Evolutionary conservation across 116 monocot genomes (phyloP), one percentile per base, ranked within the genome.

Genomic region (Iris pallida): DNA sequence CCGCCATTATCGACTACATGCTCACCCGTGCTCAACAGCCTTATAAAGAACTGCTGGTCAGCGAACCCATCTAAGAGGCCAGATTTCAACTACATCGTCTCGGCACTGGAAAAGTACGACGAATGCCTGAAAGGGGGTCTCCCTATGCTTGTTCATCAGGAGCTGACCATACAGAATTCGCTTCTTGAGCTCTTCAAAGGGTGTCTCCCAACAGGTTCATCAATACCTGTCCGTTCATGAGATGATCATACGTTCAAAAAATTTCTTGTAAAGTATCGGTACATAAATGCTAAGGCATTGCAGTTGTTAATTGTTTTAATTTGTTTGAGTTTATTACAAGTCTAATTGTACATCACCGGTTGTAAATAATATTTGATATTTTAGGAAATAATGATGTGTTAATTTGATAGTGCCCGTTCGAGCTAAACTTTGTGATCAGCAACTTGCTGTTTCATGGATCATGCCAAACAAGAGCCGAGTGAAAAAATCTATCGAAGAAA

Each of bases 21-120:
- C 65, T 76, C 91, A 0, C 86, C 95, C 8, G 85, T 82, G 7
- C 73, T 95, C 45, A 95, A 88, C 81, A 73, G 80, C 41, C 86
- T 95, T 14, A 95, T 95, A 57, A 83, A 80, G 76, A 78, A 61
- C 0, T 91, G 95, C 46, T 95, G 95, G 95, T 86, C 88, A 42
- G 80, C 75, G 12, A 91, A 86, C 54, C 95, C 95, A 19, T 72
- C 75, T 10, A 86, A 84, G 76, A 68, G 95, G 43, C 95, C 91
- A 1, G 91, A 91, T 65, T 91, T 95, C 71, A 71, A 61, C 54
- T 75, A 86, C 53, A 91, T 95, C 16, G 88, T 95, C 13, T 61
- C 91, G 8, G 72, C 74, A 3, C 64, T 95, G 66, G 91, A 95
- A 70, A 91, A 80, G 46, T 86, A 66, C 40, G 91, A 95, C 41